Base-by-base conservation (phyloP, 1,139 yeast genomes). In the Blastobotrys arbuscula region DNA sequence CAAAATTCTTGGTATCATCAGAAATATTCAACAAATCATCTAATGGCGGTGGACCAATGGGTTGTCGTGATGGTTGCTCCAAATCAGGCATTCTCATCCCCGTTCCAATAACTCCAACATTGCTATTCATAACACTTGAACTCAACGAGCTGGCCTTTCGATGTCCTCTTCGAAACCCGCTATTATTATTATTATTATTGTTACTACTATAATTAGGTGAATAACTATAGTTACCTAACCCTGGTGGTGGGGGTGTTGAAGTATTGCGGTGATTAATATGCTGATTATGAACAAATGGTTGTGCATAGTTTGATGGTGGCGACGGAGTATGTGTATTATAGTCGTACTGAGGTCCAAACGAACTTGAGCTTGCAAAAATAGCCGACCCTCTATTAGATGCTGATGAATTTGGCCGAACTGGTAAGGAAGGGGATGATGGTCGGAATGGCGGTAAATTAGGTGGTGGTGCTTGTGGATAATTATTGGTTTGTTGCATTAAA, bases 31-130 rank as follows among this genome's bases (percentile, higher is more conserved):
- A 49, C 31, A 61, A 51, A 43, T 61, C 63, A 28, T 64, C 68
- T 38, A 63, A 42, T 7, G 67, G 60, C 2, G 68, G 68, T 3
- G 67, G 67, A 3, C 67, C 67, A 23, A 52, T 30, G 7, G 68
- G 68, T 48, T 64, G 67, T 7, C 68, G 55, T 34, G 55, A 42
- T 3, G 68, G 68, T 5, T 60, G 54, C 35, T 44, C 44, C 18
- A 38, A 28, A 23, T 40, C 46, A 18, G 47, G 47, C 18, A 43
- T 33, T 10, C 15, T 30, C 39, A 37, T 34, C 20, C 51, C 53
- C 13, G 52, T 44, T 9, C 55, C 56, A 45, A 55, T 54, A 5
- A 45, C 55, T 8, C 53, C 54, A 28, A 48, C 48, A 38, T 44
- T 48, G 37, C 36, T 37, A 8, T 36, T 37, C 24, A 28, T 15